Percentiles rank a stretch among this genome's conserved stretches.
These are phyloP conservation scores for Melocanna baccifera DNA, from an alignment of 176 grass and related monocot species.

Conservation along the genomic window DNA sequence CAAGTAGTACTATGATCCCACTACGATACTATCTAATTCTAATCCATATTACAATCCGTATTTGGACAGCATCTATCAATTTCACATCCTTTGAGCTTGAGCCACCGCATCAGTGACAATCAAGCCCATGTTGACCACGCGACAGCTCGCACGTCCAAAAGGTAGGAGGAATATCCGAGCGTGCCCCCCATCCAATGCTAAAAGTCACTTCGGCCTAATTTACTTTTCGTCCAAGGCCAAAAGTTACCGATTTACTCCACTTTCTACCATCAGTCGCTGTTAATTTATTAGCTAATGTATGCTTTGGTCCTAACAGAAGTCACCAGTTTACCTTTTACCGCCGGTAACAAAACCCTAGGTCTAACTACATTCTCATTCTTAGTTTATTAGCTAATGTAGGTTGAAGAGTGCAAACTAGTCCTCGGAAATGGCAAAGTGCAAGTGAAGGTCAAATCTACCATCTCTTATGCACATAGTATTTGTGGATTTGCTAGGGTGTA, in stretches of 20 bases:
- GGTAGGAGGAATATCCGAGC: constrained; percentile 7
- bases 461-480: neutral
- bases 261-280: neutral
- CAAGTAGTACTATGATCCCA: too few relatives aligned
- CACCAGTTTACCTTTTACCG: neutral
- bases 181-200: neutral
- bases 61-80: constrained; percentile 26
- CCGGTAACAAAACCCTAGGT: neutral
- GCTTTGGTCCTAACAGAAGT: neutral
- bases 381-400: neutral
- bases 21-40: too few relatives aligned
- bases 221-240: neutral
- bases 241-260: neutral
- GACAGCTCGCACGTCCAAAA: constrained; percentile 34
- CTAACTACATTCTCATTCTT: neutral
- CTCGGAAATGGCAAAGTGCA: neutral
- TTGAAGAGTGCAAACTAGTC: neutral
- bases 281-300: constrained; percentile 1
- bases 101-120: neutral
- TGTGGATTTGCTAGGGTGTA: neutral
- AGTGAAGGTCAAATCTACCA: neutral
- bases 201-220: constrained; percentile 11
- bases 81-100: neutral
- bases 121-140: constrained; percentile 13
- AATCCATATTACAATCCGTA: too few relatives aligned